A percentile compares a stretch with the other conserved stretches of the same genome.
phyloP scores from a whole-genome alignment of 129 eudicot genomes.

The Deinandra increscens region DNA sequence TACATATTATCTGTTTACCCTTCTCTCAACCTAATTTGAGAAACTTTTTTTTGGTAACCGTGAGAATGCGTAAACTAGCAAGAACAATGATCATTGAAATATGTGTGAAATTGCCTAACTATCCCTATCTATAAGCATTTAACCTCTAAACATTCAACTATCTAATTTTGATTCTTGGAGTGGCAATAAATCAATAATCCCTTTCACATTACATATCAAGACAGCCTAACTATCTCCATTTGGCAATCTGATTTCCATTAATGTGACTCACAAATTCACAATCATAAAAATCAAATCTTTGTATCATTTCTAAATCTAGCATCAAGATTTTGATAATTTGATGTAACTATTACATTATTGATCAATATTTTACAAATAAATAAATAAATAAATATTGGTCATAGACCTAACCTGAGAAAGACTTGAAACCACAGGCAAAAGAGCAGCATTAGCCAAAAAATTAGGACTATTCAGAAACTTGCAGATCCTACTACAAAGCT shows the following conservation, averaged over 20 bases:
- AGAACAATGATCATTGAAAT: neutral
- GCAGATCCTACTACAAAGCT: constrained; percentile 70
- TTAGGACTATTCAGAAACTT: constrained; percentile 78
- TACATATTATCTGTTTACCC: neutral
- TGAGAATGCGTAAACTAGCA: too few species aligned
- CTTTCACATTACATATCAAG: neutral
- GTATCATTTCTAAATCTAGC: neutral
- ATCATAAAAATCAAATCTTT: neutral
- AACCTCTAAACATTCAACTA: neutral
- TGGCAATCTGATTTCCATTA: neutral
- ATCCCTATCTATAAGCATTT: neutral
- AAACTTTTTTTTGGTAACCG: too few species aligned
- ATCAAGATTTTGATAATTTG: neutral
- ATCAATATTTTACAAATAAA: too few species aligned
- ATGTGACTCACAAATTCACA: neutral
- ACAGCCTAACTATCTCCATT: neutral
- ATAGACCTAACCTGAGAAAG: constrained; percentile 68
- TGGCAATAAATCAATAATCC: neutral
- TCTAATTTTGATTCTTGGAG: neutral
- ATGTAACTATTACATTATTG: neutral
- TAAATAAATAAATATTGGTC: too few species aligned
- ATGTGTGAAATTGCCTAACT: neutral
- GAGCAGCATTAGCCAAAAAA: constrained; percentile 74
- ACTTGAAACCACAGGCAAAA: constrained; percentile 78
- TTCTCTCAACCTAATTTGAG: neutral